Evolutionary conservation across 2,329 filamentous ascomycete species (phyloP), one percentile per base, ranked within the genome.

Genomic region (Pseudocercospora cruenta): DNA sequence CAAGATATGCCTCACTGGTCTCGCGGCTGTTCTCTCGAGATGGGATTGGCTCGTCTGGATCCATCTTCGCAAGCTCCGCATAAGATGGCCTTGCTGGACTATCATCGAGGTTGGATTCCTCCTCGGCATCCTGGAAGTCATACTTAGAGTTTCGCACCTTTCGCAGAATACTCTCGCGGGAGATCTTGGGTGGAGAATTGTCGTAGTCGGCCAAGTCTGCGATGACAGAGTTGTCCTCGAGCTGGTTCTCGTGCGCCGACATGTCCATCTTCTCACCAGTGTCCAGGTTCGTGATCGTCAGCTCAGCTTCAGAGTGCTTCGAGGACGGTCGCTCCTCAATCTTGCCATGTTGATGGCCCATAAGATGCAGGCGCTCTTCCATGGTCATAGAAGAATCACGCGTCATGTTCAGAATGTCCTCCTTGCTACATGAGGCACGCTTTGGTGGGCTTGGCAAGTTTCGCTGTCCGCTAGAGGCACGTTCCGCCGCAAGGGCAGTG

Each of bases 31-130:
- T 88, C 79, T 97, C 94, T 14, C 93, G 90, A 39, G 92, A 96
- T 21, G 92, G 94, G 71, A 97, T 92, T 0, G 94, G 92, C 47
- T 95, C 87, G 77, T 98, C 94, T 6, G 94, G 94, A 76, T 98
- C 93, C 66, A 93, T 85, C 64, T 80, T 79, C 19, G 80, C 82
- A 33, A 87, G 81, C 58, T 87, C 80, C 47, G 78, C 80, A 65
- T 83, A 82, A 65, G 71, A 70, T 16, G 73, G 74, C 24, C 73
- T 62, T 45, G 57, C 67, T 55, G 67, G 67, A 47, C 65, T 67
- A 19, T 70, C 66, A 12, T 28, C 61, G 14, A 64, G 67, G 66
- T 33, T 71, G 64, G 47, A 90, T 87, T 72, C 86, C 86, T 69
- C 68, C 19, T 71, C 71, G n/a, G 73, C 73, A 28, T 82, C 78